phyloP scores from a whole-genome alignment of 139 green algal genomes.

The Coccomyxa sp. region DNA sequence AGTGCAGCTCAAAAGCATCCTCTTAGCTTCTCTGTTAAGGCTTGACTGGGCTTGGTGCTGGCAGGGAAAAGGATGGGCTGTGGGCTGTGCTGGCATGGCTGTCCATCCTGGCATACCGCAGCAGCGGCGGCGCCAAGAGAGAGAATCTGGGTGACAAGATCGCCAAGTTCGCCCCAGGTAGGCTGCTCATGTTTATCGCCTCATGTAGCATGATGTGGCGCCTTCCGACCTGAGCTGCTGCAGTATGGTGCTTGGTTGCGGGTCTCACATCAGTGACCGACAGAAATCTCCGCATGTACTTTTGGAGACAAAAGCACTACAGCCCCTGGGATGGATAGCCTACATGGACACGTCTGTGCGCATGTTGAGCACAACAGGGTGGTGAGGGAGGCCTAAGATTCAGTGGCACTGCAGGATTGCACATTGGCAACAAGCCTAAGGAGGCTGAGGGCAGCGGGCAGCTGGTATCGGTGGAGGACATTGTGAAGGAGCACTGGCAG shows the following conservation, averaged over 20 bases:
- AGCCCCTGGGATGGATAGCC: too few species aligned
- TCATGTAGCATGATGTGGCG: too few species aligned
- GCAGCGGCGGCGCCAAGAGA: slow-evolving; percentile 40
- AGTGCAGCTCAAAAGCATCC: not conserved
- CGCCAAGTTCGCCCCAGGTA: slow-evolving; percentile 4
- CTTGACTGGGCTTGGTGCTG: not conserved
- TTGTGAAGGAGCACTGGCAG: slow-evolving; percentile 88
- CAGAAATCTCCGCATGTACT: too few species aligned
- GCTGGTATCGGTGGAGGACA: slow-evolving; percentile 78
- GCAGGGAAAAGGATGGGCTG: slow-evolving; percentile 90
- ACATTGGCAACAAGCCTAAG: not conserved
- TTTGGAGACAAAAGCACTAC: too few species aligned
- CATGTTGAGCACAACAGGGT: too few species aligned
- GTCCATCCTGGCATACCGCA: slow-evolving; percentile 78
- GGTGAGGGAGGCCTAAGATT: too few species aligned
- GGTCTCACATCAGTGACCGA: too few species aligned
- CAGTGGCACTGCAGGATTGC: too few species aligned
- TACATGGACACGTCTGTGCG: too few species aligned
- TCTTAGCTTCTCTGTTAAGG: not conserved
- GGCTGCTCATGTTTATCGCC: too few species aligned
- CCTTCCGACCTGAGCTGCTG: too few species aligned
- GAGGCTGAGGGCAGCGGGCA: slow-evolving; percentile 14
- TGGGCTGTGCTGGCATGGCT: slow-evolving; percentile 89
- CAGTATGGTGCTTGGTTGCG: too few species aligned
- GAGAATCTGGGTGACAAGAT: not conserved